phyloP scores from a whole-genome alignment of 2,329 filamentous ascomycete genomes.

The Dactylellina parvicollis region DNA sequence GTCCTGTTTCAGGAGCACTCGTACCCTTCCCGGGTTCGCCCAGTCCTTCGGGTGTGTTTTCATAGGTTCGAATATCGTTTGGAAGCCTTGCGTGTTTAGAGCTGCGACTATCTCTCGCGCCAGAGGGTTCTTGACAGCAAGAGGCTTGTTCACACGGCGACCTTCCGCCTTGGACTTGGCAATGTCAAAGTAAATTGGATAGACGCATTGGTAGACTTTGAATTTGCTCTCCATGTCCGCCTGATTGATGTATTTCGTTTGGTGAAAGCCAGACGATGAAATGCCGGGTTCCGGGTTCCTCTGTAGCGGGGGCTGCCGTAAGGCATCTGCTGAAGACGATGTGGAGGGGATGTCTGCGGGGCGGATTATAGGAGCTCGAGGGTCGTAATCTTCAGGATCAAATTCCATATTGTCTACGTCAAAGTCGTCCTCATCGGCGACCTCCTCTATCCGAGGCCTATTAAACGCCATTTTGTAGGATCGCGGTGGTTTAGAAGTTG shows the following conservation, averaged over 20 bases:
- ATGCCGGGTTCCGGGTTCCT: conserved; percentile 17
- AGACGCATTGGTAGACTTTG: conserved; percentile 85
- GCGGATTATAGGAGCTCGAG: conserved; percentile 61
- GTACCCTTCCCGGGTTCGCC: conserved; percentile 92
- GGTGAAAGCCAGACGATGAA: conserved; percentile 53
- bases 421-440: conserved; percentile 72
- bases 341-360: conserved; percentile 62
- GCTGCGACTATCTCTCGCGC: conserved; percentile 89
- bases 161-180: conserved; percentile 78
- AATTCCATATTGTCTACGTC: conserved; percentile 71
- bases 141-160: conserved; percentile 75
- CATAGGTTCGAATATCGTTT: conserved; percentile 84
- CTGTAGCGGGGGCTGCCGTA: conserved; percentile 59
- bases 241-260: conserved; percentile 60
- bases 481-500: conserved; percentile 15
- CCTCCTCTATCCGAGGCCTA: conserved; percentile 88
- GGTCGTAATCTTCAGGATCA: conserved; percentile 88
- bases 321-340: conserved; percentile 60
- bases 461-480: conserved; percentile 71
- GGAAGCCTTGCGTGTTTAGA: conserved; percentile 75
- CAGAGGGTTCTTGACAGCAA: conserved; percentile 84
- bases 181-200: conserved; percentile 94
- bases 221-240: conserved; percentile 68
- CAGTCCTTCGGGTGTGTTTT: conserved; percentile 97
- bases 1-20: conserved; percentile 75